Conservation (phyloP, 1,284 basidiomycete species). For the Fomitopsis schrenkii region DNA sequence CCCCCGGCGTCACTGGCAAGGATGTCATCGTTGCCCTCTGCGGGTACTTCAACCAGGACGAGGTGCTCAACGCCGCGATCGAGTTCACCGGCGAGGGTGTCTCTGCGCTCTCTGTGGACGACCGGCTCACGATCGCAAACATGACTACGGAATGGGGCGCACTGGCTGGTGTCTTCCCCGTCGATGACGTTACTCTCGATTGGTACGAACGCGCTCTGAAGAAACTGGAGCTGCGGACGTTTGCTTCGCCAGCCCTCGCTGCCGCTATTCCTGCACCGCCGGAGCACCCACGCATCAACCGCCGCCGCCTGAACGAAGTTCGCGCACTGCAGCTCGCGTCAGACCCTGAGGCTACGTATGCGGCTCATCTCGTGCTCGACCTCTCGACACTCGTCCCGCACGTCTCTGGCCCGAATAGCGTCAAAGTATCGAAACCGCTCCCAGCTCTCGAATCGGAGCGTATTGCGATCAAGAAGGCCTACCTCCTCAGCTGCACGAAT, state of each 20-base stretch:
- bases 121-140: slow-evolving; percentile 92
- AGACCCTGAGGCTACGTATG: slow-evolving; percentile 80
- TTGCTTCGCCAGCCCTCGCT: slow-evolving; percentile 46
- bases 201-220: slow-evolving; percentile 88
- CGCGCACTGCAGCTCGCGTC: slow-evolving; percentile 57
- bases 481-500: slow-evolving; percentile 98
- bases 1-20: slow-evolving; percentile 94
- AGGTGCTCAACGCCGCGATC: slow-evolving; percentile 97
- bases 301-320: slow-evolving; percentile 65
- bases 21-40: slow-evolving; percentile 98
- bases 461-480: slow-evolving; percentile 94
- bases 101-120: slow-evolving; percentile 80
- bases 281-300: slow-evolving; percentile 87
- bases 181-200: slow-evolving; percentile 76
- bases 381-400: slow-evolving; percentile 93
- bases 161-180: slow-evolving; percentile 92
- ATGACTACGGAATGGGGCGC: slow-evolving; percentile 99
- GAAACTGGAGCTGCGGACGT: slow-evolving; percentile 79
- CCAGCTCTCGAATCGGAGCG: slow-evolving; percentile 71
- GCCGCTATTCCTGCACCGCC: slow-evolving; percentile 65
- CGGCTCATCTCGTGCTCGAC: slow-evolving; percentile 89
- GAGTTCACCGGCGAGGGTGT: slow-evolving; percentile 97
- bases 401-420: slow-evolving; percentile 96
- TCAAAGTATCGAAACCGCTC: slow-evolving; percentile 93
- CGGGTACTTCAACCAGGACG: slow-evolving; percentile 95